Evolutionary conservation across 371 early-diverging fungal species (phyloP).

Genomic region (Conidiobolus incongruus): DNA sequence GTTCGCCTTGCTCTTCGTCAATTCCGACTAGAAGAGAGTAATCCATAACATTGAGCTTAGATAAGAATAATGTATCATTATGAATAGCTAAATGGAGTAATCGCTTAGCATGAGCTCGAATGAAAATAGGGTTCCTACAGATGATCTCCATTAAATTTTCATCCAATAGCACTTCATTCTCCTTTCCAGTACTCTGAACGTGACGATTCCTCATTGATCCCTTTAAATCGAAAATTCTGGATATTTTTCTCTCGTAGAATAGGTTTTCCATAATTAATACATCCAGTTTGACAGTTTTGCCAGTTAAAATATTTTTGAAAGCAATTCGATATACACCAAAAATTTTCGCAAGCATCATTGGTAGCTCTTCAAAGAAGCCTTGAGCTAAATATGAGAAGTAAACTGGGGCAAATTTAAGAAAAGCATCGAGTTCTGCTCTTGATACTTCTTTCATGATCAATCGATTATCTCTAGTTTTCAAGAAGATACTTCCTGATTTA

Average conservation of each 20-base stretch:
- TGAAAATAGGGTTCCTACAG: slow-evolving; percentile 56
- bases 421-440: slow-evolving; percentile 67
- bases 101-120: slow-evolving; percentile 65
- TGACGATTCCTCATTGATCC: slow-evolving; percentile 86
- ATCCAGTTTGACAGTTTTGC: slow-evolving; percentile 65
- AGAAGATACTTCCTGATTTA: slow-evolving; percentile 71
- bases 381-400: slow-evolving; percentile 80
- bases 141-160: slow-evolving; percentile 62
- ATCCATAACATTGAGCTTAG: slow-evolving; percentile 81
- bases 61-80: slow-evolving; percentile 77
- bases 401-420: slow-evolving; percentile 69
- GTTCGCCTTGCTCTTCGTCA: slow-evolving; percentile 51
- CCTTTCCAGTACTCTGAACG: slow-evolving; percentile 58
- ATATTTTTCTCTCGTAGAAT: slow-evolving; percentile 56
- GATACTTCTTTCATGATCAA: slow-evolving; percentile 81
- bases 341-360: slow-evolving; percentile 76
- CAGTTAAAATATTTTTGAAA: slow-evolving; percentile 54
- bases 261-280: slow-evolving; percentile 90
- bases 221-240: slow-evolving; percentile 76
- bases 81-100: slow-evolving; percentile 51
- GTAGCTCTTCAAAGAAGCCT: slow-evolving; percentile 56
- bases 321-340: slow-evolving; percentile 80
- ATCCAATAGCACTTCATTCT: slow-evolving; percentile 74
- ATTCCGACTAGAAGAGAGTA: slow-evolving; percentile 84
- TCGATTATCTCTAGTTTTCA: slow-evolving; percentile 80